Conservation (phyloP, 2,329 filamentous ascomycete species). For the Aureobasidium sp. region DNA sequence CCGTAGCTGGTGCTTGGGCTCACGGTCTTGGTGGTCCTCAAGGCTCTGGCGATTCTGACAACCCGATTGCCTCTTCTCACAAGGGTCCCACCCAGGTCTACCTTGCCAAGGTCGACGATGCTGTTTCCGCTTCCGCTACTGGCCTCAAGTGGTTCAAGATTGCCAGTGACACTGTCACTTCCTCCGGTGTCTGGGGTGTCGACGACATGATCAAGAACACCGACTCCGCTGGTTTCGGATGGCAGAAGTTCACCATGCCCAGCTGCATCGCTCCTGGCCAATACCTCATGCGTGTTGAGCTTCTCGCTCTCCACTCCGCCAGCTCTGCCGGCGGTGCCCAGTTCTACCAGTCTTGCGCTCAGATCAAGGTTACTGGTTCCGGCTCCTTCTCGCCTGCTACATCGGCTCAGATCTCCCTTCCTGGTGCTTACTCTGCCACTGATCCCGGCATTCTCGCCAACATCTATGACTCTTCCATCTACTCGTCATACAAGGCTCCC, state of each 20-base stretch:
- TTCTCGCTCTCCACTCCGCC: conserved; percentile 61
- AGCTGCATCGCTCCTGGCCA: conserved; percentile 58
- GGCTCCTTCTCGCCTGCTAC: conserved; percentile 1
- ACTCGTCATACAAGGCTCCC: conserved; percentile 44
- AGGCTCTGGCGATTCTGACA: conserved; percentile 21
- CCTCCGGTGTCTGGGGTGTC: conserved; percentile 56
- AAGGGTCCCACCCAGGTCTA: conserved; percentile 30
- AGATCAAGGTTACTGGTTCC: conserved; percentile 27
- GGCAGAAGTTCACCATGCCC: conserved; percentile 46
- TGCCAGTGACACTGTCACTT: conserved; percentile 54
- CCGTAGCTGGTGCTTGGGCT: conserved; percentile 25
- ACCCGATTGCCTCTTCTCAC: conserved; percentile 27
- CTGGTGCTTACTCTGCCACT: conserved; percentile 24
- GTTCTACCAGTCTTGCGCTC: conserved; percentile 42
- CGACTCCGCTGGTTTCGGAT: conserved; percentile 38
- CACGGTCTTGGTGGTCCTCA: conserved; percentile 22
- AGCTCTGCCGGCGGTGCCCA: conserved; percentile 47
- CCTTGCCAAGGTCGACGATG: conserved; percentile 47
- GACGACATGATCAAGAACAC: conserved; percentile 35
- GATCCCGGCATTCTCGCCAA: conserved; percentile 27
- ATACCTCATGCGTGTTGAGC: conserved; percentile 62
- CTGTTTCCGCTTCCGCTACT: conserved; percentile 50
- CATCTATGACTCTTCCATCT: conserved; percentile 27
- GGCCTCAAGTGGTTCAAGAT: conserved; percentile 58
- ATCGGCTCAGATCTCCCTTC: conserved; percentile 21